A percentile compares a stretch with the other conserved stretches of the same genome.
phyloP scores from a whole-genome alignment of 192 early-diverging fungal genomes.

The Gigaspora rosea region DNA sequence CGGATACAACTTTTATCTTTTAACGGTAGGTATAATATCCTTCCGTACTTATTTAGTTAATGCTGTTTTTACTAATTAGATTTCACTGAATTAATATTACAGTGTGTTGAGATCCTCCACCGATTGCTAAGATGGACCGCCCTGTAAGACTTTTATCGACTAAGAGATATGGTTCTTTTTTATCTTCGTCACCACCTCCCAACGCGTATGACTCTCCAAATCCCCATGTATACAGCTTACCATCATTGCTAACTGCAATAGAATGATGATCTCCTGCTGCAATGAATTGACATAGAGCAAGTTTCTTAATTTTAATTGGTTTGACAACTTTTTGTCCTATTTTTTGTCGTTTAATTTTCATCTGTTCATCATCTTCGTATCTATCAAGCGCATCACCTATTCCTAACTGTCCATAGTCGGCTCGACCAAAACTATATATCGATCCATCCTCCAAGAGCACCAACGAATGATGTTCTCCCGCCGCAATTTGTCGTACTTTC shows the following conservation, averaged over 20 bases:
- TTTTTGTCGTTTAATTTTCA: neutral
- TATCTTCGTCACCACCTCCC: slow-evolving; percentile 36
- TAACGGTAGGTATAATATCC: too few relatives aligned
- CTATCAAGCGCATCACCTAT: slow-evolving; percentile 38
- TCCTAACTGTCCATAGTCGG: slow-evolving; percentile 83
- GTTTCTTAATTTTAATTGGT: neutral
- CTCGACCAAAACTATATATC: slow-evolving; percentile 83
- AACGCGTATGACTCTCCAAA: slow-evolving; percentile 85
- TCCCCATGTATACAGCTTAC: slow-evolving; percentile 83
- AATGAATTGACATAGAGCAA: slow-evolving; percentile 49
- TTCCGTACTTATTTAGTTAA: too few relatives aligned
- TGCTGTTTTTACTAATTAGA: too few relatives aligned
- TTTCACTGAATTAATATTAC: too few relatives aligned
- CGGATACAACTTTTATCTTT: too few relatives aligned
- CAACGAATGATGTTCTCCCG: slow-evolving; percentile 85
- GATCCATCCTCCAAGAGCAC: slow-evolving; percentile 72
- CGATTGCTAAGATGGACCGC: neutral
- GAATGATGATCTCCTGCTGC: slow-evolving; percentile 84
- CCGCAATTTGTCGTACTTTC: slow-evolving; percentile 63
- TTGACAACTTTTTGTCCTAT: too few relatives aligned
- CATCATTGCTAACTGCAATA: slow-evolving; percentile 71
- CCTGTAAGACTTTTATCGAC: neutral
- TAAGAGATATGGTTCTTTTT: neutral
- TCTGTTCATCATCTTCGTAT: neutral
- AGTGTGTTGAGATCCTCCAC: neutral